These are phyloP conservation scores for Arachnomyces sp. DNA, from an alignment of 2,329 filamentous ascomycete genomes.

Conservation along the genomic window DNA sequence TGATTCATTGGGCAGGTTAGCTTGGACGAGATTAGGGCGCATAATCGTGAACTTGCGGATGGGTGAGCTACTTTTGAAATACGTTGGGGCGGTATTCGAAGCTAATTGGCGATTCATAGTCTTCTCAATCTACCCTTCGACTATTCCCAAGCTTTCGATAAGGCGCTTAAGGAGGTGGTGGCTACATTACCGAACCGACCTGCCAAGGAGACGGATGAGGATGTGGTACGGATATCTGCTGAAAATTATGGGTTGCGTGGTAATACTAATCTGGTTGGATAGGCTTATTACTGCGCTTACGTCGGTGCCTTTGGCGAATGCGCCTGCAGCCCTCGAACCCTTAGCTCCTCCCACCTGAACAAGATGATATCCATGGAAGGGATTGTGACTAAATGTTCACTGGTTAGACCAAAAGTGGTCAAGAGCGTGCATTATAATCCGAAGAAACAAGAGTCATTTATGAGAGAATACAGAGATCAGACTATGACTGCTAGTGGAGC, in stretches of 20 bases:
- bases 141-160: conserved; percentile 78
- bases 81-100: not conserved
- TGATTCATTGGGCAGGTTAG: conserved; percentile 46
- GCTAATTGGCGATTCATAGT: conserved; percentile 19
- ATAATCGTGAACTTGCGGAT: conserved; percentile 73
- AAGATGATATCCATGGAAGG: conserved; percentile 96
- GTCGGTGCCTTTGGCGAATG: conserved; percentile 92
- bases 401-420: conserved; percentile 94
- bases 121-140: conserved; percentile 83
- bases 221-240: conserved; percentile 47
- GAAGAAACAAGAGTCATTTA: conserved; percentile 74
- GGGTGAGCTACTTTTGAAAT: conserved; percentile 32
- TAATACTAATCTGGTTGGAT: not conserved
- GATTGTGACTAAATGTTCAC: conserved; percentile 90
- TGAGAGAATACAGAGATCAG: conserved; percentile 87
- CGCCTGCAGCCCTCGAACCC: conserved; percentile 85
- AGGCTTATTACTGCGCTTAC: conserved; percentile 88
- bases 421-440: conserved; percentile 98
- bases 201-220: conserved; percentile 61
- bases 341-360: conserved; percentile 84
- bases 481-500: conserved; percentile 87
- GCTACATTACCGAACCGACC: conserved; percentile 58
- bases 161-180: conserved; percentile 81
- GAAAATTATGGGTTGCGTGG: not conserved
- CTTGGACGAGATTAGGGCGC: conserved; percentile 83